Base-by-base conservation (phyloP, 2,329 filamentous ascomycete genomes). In the Fusarium guadeloupense region DNA sequence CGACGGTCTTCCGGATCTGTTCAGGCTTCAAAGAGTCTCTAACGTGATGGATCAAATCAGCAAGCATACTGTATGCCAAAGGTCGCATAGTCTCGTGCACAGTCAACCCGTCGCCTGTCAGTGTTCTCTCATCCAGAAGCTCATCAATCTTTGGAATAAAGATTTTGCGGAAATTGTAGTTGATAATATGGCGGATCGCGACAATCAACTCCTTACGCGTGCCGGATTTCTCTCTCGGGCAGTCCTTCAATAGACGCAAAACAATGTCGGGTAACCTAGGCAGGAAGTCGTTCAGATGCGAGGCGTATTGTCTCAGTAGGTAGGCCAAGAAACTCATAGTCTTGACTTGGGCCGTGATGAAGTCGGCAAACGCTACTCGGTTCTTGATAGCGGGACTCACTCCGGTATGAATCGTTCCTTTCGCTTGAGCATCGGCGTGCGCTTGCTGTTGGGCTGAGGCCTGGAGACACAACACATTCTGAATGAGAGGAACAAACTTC, bases 301-400 rank as follows among this genome's bases (percentile, higher is more conserved):
- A 89, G 3, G 93, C 88, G 75, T 97, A 96, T 41, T 96, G 90
- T 37, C 95, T 83, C 12, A 99, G 83, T 1, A 99, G 80, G 72
- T 98, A 99, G 1, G 96, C 96, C 66, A 99, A 76, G 70, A 99
- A 99, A 70, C 93, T 98, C 94, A 99, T 98, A 0, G 94, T 98
- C 81, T 99, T 98, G 14, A 99, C 95, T 75, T 99, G 96, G 2
- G 94, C 93, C 0, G 93, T 98, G 64, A 99, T 96, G 66, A 98
- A 96, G 69, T 99, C 96, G 30, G 94, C 95, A 78, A 98, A 99
- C 1, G 93, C 94, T 12, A 90, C 90, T 53, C 93, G 85, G 69
- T 98, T 97, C 77, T 92, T 94, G 71, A 99, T 97, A 54, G 92
- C 91, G 41, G 91, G 91, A 77, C 92, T 96, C 47, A 99, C 92